Conservation (phyloP, 2,329 filamentous ascomycete species). For the Chaetomium strumarium region DNA sequence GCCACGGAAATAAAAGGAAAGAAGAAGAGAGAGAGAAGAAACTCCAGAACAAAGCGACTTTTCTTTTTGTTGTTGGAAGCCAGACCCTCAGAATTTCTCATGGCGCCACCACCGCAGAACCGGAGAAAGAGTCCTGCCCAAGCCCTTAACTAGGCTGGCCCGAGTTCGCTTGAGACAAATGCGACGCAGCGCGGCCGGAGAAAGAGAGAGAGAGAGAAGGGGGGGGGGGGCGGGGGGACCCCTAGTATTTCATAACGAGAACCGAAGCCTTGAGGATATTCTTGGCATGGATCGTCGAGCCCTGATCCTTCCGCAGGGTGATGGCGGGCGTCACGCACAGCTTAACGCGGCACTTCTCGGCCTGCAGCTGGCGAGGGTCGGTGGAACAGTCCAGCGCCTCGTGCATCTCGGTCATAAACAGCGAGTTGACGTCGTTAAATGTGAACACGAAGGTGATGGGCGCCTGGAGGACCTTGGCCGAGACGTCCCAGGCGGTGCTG, state of each 20-base stretch:
- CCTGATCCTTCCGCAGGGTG: conserved; percentile 48
- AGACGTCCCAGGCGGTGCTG: conserved; percentile 40
- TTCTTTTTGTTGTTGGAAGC: too few species aligned
- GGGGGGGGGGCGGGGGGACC: too few species aligned
- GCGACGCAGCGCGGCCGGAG: too few species aligned
- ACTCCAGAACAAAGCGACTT: too few species aligned
- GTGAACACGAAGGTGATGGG: conserved; percentile 30
- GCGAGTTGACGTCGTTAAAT: conserved; percentile 45
- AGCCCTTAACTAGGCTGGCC: too few species aligned
- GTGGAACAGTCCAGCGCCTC: conserved; percentile 39
- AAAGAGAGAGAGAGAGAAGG: too few species aligned
- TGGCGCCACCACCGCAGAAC: too few species aligned
- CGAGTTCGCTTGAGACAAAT: too few species aligned
- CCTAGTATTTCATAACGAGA: conserved; percentile 29
- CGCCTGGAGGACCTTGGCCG: conserved; percentile 41
- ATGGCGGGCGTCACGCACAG: conserved; percentile 50
- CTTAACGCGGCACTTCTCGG: conserved; percentile 46
- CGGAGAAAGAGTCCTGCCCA: too few species aligned
- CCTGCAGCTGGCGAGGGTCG: conserved; percentile 41
- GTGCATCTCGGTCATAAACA: conserved; percentile 45
- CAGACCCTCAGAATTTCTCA: too few species aligned
- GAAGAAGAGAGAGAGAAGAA: not conserved
- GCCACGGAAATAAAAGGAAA: not conserved
- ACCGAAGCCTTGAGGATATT: conserved; percentile 43
- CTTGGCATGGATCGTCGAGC: conserved; percentile 39